These are phyloP conservation scores for Mortierella sp. DNA, from an alignment of 371 early-diverging fungal species.

Conservation along the genomic window DNA sequence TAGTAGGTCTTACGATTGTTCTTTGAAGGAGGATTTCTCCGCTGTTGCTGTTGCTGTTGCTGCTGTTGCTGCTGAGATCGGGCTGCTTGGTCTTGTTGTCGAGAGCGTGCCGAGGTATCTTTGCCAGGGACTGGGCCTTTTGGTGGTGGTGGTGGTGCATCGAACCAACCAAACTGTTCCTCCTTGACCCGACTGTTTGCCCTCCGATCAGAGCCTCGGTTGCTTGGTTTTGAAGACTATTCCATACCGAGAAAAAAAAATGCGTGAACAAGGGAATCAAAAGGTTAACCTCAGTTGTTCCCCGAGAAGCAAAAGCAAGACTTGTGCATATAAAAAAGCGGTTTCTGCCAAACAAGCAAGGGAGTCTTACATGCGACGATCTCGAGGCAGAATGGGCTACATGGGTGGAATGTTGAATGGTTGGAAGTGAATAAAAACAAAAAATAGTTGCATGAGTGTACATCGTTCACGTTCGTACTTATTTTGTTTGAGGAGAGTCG, in stretches of 20 bases:
- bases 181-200: neutral
- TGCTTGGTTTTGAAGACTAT: neutral
- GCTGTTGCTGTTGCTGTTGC: conserved; percentile 6
- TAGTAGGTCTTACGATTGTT: neutral
- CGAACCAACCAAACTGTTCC: conserved; percentile 28
- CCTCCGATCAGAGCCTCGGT: neutral
- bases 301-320: neutral
- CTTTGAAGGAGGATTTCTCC: neutral
- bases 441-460: neutral
- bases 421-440: neutral
- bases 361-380: neutral
- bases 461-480: neutral
- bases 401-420: neutral
- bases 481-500: neutral
- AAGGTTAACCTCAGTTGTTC: neutral
- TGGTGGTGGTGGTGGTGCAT: conserved; percentile 5
- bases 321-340: neutral
- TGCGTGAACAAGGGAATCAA: neutral
- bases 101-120: neutral
- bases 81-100: conserved; percentile 12
- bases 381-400: neutral
- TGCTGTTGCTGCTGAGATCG: neutral
- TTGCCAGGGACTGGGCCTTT: neutral
- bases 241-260: neutral
- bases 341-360: neutral